A percentile compares a stretch with the other conserved stretches of the same genome.
Conservation (phyloP, 352 stramenopile species). For the Phytophthora hybrid region DNA sequence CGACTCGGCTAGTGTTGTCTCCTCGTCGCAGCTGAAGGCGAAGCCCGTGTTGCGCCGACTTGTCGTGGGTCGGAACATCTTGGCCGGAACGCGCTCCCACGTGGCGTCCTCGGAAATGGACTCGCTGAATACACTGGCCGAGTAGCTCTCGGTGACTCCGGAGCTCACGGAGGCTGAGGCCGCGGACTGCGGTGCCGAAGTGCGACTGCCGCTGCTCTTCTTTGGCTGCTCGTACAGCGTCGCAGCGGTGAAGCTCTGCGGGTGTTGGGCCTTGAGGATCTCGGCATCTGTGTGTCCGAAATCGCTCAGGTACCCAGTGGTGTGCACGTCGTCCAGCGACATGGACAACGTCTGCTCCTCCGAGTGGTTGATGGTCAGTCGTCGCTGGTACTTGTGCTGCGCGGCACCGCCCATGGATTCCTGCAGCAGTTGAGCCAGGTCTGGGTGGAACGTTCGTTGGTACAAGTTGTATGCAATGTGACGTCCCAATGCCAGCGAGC, state of each 20-base stretch:
- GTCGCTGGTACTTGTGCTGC: conserved; percentile 45
- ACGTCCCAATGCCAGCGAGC: conserved; percentile 68
- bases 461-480: conserved; percentile 86
- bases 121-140: conserved; percentile 70
- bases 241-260: conserved; percentile 21
- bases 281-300: conserved; percentile 61
- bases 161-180: conserved; percentile 14
- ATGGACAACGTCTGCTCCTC: conserved; percentile 82
- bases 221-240: conserved; percentile 43
- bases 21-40: conserved; percentile 87
- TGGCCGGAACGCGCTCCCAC: conserved; percentile 53
- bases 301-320: conserved; percentile 54
- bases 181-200: conserved; percentile 32
- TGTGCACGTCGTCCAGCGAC: conserved; percentile 78
- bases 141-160: conserved; percentile 55
- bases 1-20: conserved; percentile 83
- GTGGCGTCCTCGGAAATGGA: conserved; percentile 53
- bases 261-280: conserved; percentile 45
- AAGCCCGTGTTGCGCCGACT: conserved; percentile 74
- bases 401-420: conserved; percentile 55
- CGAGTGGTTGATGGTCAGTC: conserved; percentile 77
- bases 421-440: conserved; percentile 75
- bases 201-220: conserved; percentile 23
- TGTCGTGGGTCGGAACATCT: conserved; percentile 46
- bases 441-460: conserved; percentile 79